Evolutionary conservation across 768 basidiomycete genomes (phyloP), one percentile per base, ranked within the genome.

Genomic region (Agrocybe praecox): DNA sequence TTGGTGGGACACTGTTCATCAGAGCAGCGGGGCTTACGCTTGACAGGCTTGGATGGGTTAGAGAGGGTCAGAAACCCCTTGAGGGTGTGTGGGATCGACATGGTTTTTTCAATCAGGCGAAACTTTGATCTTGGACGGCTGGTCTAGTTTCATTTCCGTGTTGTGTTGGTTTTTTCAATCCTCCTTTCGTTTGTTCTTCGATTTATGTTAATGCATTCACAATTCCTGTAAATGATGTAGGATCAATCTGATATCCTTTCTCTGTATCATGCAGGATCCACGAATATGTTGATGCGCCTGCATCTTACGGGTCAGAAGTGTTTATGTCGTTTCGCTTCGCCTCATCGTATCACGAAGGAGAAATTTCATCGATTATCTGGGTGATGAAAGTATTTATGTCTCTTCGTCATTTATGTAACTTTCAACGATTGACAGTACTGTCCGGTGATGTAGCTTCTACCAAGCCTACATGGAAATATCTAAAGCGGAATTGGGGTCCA

Each of bases 1-100:
- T 77, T 11, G 87, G 88, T 53, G 86, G 86, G 10, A 80, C 77
- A 22, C 57, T 88, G 29, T 88, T 88, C 64, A 58, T 84, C 33
- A 70, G 85, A 43, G 69, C 69, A 1, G 84, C 85, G 0, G 77
- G 77, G 54, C 43, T 83, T 60, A 78, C 79, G 26, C 22, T 42
- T 14, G 4, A 23, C 17, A 53, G 52, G 44, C 23, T 53, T 40
- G 52, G 52, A 7, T 44, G 52, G 52, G 36, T 26, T 15, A 53
- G 43, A n/a, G 52, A 53, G 36, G 48, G 48, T 1, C 23, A 29
- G 12, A 42, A 45, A 6, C 21, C 23, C 4, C 43, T 2, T 70
- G 71, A 14, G 71, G 77, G 29, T 67, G 73, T 17, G 69, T 67
- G 56, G 60, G 61, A 23, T 64, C 69, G 58, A 58, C 70, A 11